These are phyloP conservation scores for Boletus rufocinnamomeus DNA, from an alignment of 768 basidiomycete species.

Conservation along the genomic window DNA sequence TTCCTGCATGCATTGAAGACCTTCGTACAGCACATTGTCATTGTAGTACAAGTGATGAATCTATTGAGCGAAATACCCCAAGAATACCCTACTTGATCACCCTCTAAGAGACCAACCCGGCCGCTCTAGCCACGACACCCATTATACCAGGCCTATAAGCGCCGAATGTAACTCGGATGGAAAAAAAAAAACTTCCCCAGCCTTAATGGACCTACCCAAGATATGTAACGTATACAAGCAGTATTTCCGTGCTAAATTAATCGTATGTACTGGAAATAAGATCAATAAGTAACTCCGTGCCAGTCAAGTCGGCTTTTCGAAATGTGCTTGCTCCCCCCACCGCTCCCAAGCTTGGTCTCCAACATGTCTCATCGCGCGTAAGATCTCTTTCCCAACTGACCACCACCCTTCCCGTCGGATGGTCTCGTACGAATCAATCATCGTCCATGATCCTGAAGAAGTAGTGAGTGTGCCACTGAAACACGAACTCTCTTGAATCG, in stretches of 20 bases:
- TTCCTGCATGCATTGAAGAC: not conserved
- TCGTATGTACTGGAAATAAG: slow-evolving; percentile 18
- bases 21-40: not conserved
- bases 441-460: slow-evolving; percentile 42
- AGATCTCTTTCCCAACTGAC: slow-evolving; percentile 39
- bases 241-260: slow-evolving; percentile 15
- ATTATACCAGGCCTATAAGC: too few species aligned
- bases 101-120: not conserved
- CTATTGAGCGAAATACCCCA: not conserved
- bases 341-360: slow-evolving; percentile 45
- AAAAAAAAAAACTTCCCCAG: not conserved
- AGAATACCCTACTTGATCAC: not conserved
- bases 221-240: slow-evolving; percentile 18
- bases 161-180: too few species aligned
- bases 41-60: not conserved
- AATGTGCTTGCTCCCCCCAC: slow-evolving; percentile 38
- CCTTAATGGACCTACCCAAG: slow-evolving; percentile 1
- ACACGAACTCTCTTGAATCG: slow-evolving; percentile 39
- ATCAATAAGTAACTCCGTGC: slow-evolving; percentile 21
- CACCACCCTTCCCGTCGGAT: slow-evolving; percentile 44
- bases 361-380: slow-evolving; percentile 41
- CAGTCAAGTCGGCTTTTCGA: slow-evolving; percentile 35
- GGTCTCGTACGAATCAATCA: slow-evolving; percentile 39
- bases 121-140: not conserved
- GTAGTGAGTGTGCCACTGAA: slow-evolving; percentile 36